A percentile compares a stretch with the other conserved stretches of the same genome.
Conservation (phyloP, 2,329 filamentous ascomycete species). For the Parascedosporium putredinis region DNA sequence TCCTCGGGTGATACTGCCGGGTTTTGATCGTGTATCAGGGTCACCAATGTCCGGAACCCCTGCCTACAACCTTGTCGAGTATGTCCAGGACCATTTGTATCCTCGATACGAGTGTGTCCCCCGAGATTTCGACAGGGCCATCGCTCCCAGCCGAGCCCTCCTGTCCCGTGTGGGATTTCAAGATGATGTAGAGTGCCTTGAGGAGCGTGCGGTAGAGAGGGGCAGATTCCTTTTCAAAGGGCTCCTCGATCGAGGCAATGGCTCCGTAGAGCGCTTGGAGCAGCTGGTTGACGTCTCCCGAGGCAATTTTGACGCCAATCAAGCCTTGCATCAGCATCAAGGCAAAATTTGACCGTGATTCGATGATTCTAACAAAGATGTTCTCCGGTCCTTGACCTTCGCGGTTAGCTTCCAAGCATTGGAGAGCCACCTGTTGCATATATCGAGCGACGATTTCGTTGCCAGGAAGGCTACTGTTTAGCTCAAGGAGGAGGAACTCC, state of each 20-base stretch:
- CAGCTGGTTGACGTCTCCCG: slow-evolving; percentile 41
- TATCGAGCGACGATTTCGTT: slow-evolving; percentile 50
- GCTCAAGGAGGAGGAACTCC: slow-evolving; percentile 77
- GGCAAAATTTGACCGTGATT: slow-evolving; percentile 68
- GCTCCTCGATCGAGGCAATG: slow-evolving; percentile 42
- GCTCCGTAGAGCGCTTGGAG: slow-evolving; percentile 40
- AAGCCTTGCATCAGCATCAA: slow-evolving; percentile 75
- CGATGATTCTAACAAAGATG: slow-evolving; percentile 70
- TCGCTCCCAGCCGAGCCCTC: slow-evolving; percentile 11
- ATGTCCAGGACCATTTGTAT: slow-evolving; percentile 65
- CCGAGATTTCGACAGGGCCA: not conserved
- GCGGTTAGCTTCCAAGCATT: slow-evolving; percentile 71
- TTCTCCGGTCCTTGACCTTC: slow-evolving; percentile 61
- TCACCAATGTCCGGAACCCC: slow-evolving; percentile 73
- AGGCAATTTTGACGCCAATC: slow-evolving; percentile 43
- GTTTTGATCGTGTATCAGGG: slow-evolving; percentile 68
- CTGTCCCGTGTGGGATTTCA: slow-evolving; percentile 50
- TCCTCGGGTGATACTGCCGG: slow-evolving; percentile 58
- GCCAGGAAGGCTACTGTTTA: slow-evolving; percentile 54
- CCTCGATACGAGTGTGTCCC: slow-evolving; percentile 15
- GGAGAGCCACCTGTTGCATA: slow-evolving; percentile 63
- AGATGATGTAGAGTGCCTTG: slow-evolving; percentile 72
- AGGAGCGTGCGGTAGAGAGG: slow-evolving; percentile 76
- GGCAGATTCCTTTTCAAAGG: slow-evolving; percentile 40
- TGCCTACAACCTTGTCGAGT: slow-evolving; percentile 65